Evolutionary conservation across 1,284 basidiomycete genomes (phyloP).

Genomic region (Violaceomyces palustris): DNA sequence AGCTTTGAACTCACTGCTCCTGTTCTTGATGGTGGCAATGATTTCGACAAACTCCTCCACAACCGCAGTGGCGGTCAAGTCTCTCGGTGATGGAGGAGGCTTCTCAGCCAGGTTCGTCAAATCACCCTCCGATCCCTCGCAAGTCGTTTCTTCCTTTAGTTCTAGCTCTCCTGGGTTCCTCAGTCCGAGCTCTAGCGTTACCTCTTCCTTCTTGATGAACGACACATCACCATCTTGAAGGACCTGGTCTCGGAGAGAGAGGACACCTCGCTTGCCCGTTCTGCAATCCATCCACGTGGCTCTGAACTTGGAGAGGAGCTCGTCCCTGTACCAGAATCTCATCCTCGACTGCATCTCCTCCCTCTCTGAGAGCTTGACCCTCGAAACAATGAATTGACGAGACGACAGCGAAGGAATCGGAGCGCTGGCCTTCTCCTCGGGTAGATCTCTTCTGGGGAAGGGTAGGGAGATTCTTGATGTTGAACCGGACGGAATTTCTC

Average conservation of each 20-base stretch:
- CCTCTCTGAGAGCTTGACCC: slow-evolving; percentile 61
- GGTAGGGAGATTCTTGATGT: slow-evolving; percentile 70
- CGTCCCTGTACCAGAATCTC: slow-evolving; percentile 90
- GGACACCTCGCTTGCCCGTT: neutral
- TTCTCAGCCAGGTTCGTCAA: neutral
- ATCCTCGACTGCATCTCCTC: slow-evolving; percentile 67
- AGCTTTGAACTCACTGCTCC: slow-evolving; percentile 1
- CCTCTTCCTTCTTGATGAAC: neutral
- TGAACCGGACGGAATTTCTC: neutral
- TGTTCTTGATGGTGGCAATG: slow-evolving; percentile 6
- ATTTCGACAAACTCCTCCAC: too few species aligned
- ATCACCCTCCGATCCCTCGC: slow-evolving; percentile 1
- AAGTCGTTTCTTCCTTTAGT: neutral
- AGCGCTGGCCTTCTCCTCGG: slow-evolving; percentile 60
- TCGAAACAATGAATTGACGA: slow-evolving; percentile 85
- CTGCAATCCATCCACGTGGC: slow-evolving; percentile 71
- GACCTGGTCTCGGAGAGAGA: slow-evolving; percentile 5
- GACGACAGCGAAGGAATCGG: slow-evolving; percentile 69
- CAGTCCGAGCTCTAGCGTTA: neutral
- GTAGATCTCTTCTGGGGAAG: slow-evolving; percentile 64
- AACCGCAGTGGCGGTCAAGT: too few species aligned
- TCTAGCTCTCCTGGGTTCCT: neutral
- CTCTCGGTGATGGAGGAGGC: too few species aligned
- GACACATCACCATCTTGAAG: slow-evolving; percentile 1
- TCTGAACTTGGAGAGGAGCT: slow-evolving; percentile 65